Evolutionary conservation across 2,329 filamentous ascomycete genomes (phyloP).

Genomic region (Colletotrichum sp.): DNA sequence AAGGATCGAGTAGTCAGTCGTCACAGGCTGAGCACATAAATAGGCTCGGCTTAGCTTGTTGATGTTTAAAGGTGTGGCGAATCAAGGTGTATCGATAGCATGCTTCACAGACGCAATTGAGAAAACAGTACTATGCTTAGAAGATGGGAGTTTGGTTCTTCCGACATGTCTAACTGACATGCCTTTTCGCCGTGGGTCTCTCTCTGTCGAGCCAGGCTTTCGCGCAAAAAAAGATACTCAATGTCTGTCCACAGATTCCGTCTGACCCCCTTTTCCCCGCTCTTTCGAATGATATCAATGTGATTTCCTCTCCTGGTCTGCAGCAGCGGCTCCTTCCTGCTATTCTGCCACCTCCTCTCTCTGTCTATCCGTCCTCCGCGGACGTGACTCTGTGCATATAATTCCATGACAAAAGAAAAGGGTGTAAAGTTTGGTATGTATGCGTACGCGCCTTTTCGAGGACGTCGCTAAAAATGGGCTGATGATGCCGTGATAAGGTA

Average conservation of each 20-base stretch:
- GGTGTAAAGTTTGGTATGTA: background rate
- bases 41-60: background rate
- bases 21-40: background rate
- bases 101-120: background rate
- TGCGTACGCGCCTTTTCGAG: background rate
- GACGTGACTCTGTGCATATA: background rate
- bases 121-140: background rate
- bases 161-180: conserved; percentile 7
- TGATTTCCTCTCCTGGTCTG: background rate
- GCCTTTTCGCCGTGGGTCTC: conserved; percentile 3
- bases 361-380: background rate
- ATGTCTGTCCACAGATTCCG: conserved; percentile 5
- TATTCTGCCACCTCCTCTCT: background rate
- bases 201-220: background rate
- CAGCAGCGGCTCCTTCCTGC: background rate
- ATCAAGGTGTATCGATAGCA: background rate
- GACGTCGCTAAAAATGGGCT: background rate
- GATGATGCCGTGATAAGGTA: background rate
- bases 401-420: conserved; percentile 19
- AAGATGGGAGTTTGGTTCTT: conserved; percentile 20
- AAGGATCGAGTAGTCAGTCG: background rate
- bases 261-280: background rate
- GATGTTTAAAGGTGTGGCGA: background rate
- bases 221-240: background rate
- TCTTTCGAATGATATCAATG: background rate